These are phyloP conservation scores for Cladophialophora chaetospira DNA, from an alignment of 2,329 filamentous ascomycete genomes.

Conservation along the genomic window DNA sequence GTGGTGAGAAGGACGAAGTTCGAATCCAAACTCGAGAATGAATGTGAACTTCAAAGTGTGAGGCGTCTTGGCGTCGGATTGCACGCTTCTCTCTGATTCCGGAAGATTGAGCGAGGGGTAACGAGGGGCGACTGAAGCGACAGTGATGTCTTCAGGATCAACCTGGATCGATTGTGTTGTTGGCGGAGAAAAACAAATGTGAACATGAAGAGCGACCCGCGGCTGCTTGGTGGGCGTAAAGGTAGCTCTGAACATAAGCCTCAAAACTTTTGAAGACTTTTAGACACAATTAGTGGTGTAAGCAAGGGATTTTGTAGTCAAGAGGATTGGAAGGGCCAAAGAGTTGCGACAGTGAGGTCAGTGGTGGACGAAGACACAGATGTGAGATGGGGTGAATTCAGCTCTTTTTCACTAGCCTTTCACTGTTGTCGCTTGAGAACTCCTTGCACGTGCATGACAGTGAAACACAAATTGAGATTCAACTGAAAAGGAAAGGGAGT, in stretches of 20 bases:
- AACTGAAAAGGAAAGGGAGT: neutral
- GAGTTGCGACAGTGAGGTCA: neutral
- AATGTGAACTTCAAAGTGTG: neutral
- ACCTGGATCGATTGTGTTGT: neutral
- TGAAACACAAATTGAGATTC: neutral
- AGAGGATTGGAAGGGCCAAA: neutral
- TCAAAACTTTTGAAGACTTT: neutral
- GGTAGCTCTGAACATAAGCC: too few species aligned
- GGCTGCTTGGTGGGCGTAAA: too few species aligned
- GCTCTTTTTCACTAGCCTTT: neutral
- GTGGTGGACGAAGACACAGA: neutral
- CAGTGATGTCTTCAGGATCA: neutral
- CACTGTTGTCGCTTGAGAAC: neutral
- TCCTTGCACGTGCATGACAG: neutral
- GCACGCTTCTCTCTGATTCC: neutral
- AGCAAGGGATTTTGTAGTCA: neutral
- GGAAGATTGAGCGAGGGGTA: neutral
- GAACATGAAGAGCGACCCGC: neutral
- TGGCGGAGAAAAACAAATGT: neutral
- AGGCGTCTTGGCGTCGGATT: constrained; percentile 1
- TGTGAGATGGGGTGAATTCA: neutral
- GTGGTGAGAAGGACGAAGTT: neutral
- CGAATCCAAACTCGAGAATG: neutral
- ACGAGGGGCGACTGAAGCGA: neutral
- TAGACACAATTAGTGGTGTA: neutral